These are phyloP conservation scores for Telfairia occidentalis DNA, from an alignment of 331 rosid species.

Conservation along the genomic window DNA sequence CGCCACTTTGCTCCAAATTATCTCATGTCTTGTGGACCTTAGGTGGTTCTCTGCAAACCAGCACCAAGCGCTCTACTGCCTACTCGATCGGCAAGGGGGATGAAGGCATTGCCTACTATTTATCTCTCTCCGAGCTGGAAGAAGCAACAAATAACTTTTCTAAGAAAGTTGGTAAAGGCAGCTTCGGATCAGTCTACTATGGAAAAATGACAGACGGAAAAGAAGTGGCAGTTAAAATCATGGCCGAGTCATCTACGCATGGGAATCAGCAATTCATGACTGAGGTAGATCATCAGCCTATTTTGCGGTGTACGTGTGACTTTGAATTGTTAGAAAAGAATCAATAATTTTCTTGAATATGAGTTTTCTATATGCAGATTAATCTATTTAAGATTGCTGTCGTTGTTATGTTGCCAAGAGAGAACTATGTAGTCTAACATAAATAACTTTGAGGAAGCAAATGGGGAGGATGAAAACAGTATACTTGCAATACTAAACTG, in stretches of 20 bases:
- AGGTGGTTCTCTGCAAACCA: conserved; percentile 51
- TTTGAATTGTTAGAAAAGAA: neutral
- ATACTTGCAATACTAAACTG: neutral
- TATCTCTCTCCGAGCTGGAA: conserved; percentile 55
- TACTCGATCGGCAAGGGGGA: conserved; percentile 58
- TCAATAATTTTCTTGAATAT: neutral
- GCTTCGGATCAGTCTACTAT: conserved; percentile 88
- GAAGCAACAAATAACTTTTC: conserved; percentile 63
- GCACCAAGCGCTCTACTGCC: conserved; percentile 46
- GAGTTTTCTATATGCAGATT: no score
- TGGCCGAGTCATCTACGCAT: conserved; percentile 67
- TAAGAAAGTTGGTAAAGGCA: conserved; percentile 79
- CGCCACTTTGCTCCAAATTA: neutral
- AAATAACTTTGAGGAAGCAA: neutral
- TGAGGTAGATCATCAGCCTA: conserved; percentile 42
- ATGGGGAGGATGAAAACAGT: neutral
- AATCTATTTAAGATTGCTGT: neutral
- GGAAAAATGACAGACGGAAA: conserved; percentile 90
- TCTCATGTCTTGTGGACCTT: conserved; percentile 7
- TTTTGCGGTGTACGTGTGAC: neutral
- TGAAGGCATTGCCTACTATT: conserved; percentile 71
- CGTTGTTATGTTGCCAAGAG: neutral
- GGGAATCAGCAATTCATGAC: conserved; percentile 77
- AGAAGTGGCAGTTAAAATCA: conserved; percentile 91
- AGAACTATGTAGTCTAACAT: neutral